These are phyloP conservation scores for Fraxinus angustifolia DNA, from an alignment of 305 asterid genomes.

Conservation along the genomic window DNA sequence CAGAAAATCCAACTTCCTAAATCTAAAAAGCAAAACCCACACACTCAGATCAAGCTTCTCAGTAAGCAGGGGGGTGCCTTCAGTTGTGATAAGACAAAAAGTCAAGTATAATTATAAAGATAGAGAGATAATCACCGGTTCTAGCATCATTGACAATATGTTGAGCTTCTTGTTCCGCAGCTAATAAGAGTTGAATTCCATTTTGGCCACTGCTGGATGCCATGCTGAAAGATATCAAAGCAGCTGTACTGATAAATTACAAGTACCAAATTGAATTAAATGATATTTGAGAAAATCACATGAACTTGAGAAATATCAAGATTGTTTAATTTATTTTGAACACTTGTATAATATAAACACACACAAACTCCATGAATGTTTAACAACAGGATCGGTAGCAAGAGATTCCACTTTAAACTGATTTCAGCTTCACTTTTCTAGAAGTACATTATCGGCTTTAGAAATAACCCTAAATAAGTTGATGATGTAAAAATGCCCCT, in stretches of 20 bases:
- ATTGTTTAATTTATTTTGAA: background rate
- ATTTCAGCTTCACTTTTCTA: background rate
- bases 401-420: background rate
- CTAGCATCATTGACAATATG: constrained; percentile 66
- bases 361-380: background rate
- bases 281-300: background rate
- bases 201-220: constrained; percentile 60
- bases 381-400: background rate
- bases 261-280: background rate
- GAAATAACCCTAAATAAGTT: constrained; percentile 1
- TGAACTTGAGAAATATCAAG: background rate
- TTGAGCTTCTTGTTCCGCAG: constrained; percentile 82
- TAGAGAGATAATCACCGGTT: constrained; percentile 40
- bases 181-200: constrained; percentile 56
- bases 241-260: constrained; percentile 23
- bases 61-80: background rate
- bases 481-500: background rate
- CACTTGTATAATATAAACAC: background rate
- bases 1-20: background rate
- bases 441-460: background rate
- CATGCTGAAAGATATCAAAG: constrained; percentile 30
- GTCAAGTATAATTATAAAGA: background rate
- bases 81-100: background rate
- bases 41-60: background rate
- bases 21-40: background rate